Base-by-base conservation (phyloP, 148 eudicot species). In the Amaranthus palmeri region DNA sequence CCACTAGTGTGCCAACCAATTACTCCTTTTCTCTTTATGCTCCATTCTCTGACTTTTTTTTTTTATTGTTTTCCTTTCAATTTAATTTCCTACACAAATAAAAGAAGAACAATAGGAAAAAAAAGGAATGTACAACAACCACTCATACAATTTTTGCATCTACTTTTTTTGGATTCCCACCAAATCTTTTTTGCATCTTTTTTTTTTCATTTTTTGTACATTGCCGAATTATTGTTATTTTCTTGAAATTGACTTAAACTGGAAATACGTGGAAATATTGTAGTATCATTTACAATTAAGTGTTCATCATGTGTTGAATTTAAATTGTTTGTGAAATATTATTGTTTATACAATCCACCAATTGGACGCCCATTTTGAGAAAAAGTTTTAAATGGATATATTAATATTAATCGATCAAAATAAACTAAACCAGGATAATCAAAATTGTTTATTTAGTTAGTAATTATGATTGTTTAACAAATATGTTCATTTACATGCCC, bases 1-100 rank as follows among this genome's bases (percentile, higher is more conserved):
- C 78, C 78, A 74, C 71, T 45, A 74, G 42, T 74, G 67, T 79
- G 81, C 78, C 78, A 74, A 64, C 15, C 62, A 70, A 74, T 76
- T 69, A 60, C 48, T 69, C 61, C 78, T 66, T 67, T 50, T 69
- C 78, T 76, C 78, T 76, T 76, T 69, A 56, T 69, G 51, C 67
- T 65, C 47, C 25, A 36, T 57, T 56, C 36, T 49, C 73, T 54
- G 60, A 60, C 52, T 68, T 53, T 15, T 4, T 15, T 44, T 14
- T 11, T 51, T 53, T 15, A 10, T 42, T 54, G 56, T 44, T 56
- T 67, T 49, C 13, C 8, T n/a, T 54, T 54, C 56, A 4, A 4
- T 12, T 53, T 17, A 15, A 59, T 48, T 14, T 68, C 65, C 46
- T 48, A 41, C 40, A 68, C 65, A 78, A 78, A 68, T 48, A 54